Base-by-base conservation (phyloP, 192 early-diverging fungal species). In the Backusella psychrophila region DNA sequence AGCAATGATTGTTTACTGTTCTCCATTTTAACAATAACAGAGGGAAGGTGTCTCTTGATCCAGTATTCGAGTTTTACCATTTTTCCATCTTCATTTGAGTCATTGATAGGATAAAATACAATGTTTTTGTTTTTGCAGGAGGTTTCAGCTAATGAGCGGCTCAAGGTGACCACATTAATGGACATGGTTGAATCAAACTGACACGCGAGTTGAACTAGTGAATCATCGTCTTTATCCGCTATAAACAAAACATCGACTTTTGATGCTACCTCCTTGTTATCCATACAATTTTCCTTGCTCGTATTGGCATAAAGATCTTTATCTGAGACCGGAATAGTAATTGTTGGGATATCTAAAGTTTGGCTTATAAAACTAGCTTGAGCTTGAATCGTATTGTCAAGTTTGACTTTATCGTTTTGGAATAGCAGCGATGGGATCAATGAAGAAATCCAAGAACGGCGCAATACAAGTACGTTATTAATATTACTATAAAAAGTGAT, bases 291-390 rank as follows among this genome's bases (percentile, higher is more conserved):
- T 29, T 63, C 56, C 12, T 63, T 63, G 23, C 12, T 29, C 26
- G 1, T 29, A 63, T 63, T 63, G 26, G 49, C 33, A 36, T 34
- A 46, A 33, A 53, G 7, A 35, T 77, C 83, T 69, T 81, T 86
- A 81, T 71, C 75, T 85, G 72, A 26, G 85, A 75, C 15, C 81
- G 77, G 35, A 81, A 76, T 26, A 86, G 68, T 1, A 83, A 59
- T 19, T 86, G 74, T 74, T 88, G 81, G 19, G 83, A 42, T 71
- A 88, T 67, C 85, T 84, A 88, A 4, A 26, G 52, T 17, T 80
- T 75, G 65, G 84, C 82, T 66, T 63, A 63, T 29, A 63, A 26
- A 29, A 1, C 23, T 26, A 14, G 23, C 26, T 63, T 63, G 56
- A 29, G 56, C 8, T 63, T 63, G 56, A 29, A 63, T 29, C 12